Evolutionary conservation across 2,329 filamentous ascomycete genomes (phyloP).

Genomic region (Botrytis hyacinthi): DNA sequence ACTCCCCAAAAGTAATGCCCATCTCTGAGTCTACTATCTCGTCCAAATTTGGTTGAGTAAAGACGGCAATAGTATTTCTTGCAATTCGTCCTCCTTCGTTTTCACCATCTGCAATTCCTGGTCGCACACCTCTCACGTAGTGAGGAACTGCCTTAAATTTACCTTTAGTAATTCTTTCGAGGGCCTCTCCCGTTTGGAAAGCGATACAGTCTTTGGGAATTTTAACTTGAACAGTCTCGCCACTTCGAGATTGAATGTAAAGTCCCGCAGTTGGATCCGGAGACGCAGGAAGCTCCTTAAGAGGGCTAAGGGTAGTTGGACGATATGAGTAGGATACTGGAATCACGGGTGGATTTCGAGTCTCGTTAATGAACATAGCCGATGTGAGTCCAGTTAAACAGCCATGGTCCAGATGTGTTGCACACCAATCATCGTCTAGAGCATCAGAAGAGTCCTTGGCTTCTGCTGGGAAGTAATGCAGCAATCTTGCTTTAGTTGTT

Average conservation of each 20-base stretch:
- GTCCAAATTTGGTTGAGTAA: slow-evolving; percentile 91
- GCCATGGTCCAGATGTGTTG: slow-evolving; percentile 85
- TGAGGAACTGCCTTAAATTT: slow-evolving; percentile 93
- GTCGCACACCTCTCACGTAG: slow-evolving; percentile 78
- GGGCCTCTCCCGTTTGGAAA: slow-evolving; percentile 91
- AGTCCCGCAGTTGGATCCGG: slow-evolving; percentile 83
- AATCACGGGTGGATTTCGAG: slow-evolving; percentile 40
- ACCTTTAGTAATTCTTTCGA: slow-evolving; percentile 88
- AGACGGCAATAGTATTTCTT: slow-evolving; percentile 89
- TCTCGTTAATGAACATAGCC: slow-evolving; percentile 93
- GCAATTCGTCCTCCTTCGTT: slow-evolving; percentile 56
- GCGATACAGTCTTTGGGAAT: slow-evolving; percentile 90
- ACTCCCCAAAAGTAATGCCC: slow-evolving; percentile 70
- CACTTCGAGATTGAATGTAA: slow-evolving; percentile 88
- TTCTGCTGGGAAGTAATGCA: slow-evolving; percentile 84
- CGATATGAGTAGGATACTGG: slow-evolving; percentile 34
- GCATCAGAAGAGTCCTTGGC: slow-evolving; percentile 39
- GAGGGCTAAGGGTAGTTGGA: slow-evolving; percentile 45
- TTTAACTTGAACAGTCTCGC: slow-evolving; percentile 81
- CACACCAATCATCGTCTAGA: slow-evolving; percentile 88
- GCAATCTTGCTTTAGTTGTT: slow-evolving; percentile 84
- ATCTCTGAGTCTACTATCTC: slow-evolving; percentile 71
- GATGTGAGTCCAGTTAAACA: slow-evolving; percentile 92
- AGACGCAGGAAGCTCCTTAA: slow-evolving; percentile 70
- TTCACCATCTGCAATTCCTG: slow-evolving; percentile 43